Evolutionary conservation across 306 rosid species (phyloP).

Genomic region (Pueraria montana): DNA sequence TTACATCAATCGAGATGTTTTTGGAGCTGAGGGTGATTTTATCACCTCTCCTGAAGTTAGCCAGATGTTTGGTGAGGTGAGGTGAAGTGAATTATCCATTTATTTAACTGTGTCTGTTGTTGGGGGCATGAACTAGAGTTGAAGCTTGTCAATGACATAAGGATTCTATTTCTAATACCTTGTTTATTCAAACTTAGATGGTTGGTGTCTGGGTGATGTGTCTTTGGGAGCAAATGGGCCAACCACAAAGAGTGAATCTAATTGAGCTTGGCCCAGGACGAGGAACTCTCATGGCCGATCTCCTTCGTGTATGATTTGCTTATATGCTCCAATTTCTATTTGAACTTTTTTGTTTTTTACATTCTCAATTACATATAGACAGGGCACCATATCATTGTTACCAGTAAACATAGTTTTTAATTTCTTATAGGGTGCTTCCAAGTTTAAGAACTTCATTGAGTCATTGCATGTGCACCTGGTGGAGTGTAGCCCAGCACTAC

Average conservation of each 20-base stretch:
- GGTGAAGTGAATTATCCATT: constrained; percentile 61
- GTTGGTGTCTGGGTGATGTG: constrained; percentile 97
- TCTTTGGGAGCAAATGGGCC: constrained; percentile 99
- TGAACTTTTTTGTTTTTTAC: constrained; percentile 33
- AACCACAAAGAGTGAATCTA: constrained; percentile 71
- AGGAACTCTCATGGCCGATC: constrained; percentile 96
- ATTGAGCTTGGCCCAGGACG: constrained; percentile 96
- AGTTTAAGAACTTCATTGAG: constrained; percentile 70
- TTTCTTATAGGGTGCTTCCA: constrained; percentile 79
- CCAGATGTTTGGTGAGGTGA: constrained; percentile 99
- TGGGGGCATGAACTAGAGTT: constrained; percentile 17
- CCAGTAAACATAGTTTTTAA: constrained; percentile 14
- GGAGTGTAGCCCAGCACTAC: constrained; percentile 90
- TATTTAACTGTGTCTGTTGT: neutral
- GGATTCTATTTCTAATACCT: constrained; percentile 29
- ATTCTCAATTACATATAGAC: neutral
- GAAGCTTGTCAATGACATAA: constrained; percentile 1
- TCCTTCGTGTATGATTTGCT: constrained; percentile 73
- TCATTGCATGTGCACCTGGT: constrained; percentile 86
- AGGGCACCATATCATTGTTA: neutral
- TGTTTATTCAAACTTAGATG: constrained; percentile 66
- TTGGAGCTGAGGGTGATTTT: constrained; percentile 94
- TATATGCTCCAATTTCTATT: constrained; percentile 18
- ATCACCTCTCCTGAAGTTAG: constrained; percentile 98
- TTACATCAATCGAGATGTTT: constrained; percentile 93